Evolutionary conservation across 2,329 filamentous ascomycete genomes (phyloP), one percentile per base, ranked within the genome.

Genomic region (Aspergillus quadricinctus): DNA sequence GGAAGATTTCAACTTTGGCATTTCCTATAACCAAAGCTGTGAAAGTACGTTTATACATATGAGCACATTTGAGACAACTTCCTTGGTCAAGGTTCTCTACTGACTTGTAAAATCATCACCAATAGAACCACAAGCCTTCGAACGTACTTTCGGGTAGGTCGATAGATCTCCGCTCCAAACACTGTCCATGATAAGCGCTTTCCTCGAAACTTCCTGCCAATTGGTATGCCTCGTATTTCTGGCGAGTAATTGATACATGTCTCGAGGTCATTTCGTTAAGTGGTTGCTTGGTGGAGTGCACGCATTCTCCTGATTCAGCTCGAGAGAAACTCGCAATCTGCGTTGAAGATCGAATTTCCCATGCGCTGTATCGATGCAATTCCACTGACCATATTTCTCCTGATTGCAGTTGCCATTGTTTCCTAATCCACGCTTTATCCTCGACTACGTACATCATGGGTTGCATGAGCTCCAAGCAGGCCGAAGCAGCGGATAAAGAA

Each of bases 401-500:
- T 23, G 27, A 31, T 10, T 45, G n/a, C 41, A n/a, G 25, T n/a
- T 37, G 4, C 27, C 45, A 40, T 41, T 27, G 19, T 21, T 31
- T 19, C n/a, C 27, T n/a, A 14, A 5, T 37, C 31, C 27, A 37
- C 49, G 28, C 45, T 54, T 37, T 35, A 54, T 49, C 37, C 23
- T 56, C 40, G 31, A 58, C 57, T 46, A 8, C 37, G 19, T 55
- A 45, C 60, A 72, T 58, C 55, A 79, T 79, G 77, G 77, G 77
- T 61, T 79, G 77, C 58, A 71, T 73, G 57, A 71, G 67, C 54
- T 78, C 77, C 10, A 77, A 77, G 57, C 66, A 69, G 52, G 62
- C 69, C 48, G 73, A 75, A 41, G 59, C 65, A 56, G 67, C 64
- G 55, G 76, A 78, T 53, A 77, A 72, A 65, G 72, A 77, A 25